Percentiles rank a stretch among this genome's conserved stretches.
These are phyloP conservation scores for Chaetothyriales sp. DNA, from an alignment of 2,329 filamentous ascomycete species.

Conservation along the genomic window DNA sequence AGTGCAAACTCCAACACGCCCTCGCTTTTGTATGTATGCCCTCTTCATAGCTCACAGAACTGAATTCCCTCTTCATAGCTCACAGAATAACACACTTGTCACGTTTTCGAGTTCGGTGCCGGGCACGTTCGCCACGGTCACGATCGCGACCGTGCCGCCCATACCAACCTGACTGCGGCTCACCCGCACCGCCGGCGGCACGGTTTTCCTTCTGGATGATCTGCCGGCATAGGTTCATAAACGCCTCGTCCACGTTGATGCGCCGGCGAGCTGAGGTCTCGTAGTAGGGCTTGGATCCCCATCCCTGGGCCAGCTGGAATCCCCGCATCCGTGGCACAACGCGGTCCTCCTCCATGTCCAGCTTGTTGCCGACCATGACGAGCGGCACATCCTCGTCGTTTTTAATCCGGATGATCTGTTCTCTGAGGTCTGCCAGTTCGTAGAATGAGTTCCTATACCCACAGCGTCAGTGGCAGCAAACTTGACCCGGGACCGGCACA, in stretches of 20 bases:
- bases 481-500: too few relatives aligned
- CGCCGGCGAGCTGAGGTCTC: conserved; percentile 71
- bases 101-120: conserved; percentile 20
- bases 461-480: too few relatives aligned
- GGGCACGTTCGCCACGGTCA: conserved; percentile 20
- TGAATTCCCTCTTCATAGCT: background rate
- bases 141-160: conserved; percentile 15
- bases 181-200: conserved; percentile 6
- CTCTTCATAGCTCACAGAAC: too few relatives aligned
- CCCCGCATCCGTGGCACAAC: conserved; percentile 62
- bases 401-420: conserved; percentile 84
- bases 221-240: conserved; percentile 68
- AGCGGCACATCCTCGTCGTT: conserved; percentile 73
- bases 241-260: conserved; percentile 83
- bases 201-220: conserved; percentile 56
- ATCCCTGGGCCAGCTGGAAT: conserved; percentile 71
- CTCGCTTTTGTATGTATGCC: too few relatives aligned
- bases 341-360: conserved; percentile 73
- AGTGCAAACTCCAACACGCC: background rate
- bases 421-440: conserved; percentile 65
- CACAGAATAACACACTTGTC: conserved; percentile 21
- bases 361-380: conserved; percentile 85
- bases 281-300: conserved; percentile 79
- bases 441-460: conserved; percentile 49
- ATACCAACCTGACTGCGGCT: background rate